phyloP scores from a whole-genome alignment of 371 early-diverging fungal genomes.

The Astathelohania contejeani region DNA sequence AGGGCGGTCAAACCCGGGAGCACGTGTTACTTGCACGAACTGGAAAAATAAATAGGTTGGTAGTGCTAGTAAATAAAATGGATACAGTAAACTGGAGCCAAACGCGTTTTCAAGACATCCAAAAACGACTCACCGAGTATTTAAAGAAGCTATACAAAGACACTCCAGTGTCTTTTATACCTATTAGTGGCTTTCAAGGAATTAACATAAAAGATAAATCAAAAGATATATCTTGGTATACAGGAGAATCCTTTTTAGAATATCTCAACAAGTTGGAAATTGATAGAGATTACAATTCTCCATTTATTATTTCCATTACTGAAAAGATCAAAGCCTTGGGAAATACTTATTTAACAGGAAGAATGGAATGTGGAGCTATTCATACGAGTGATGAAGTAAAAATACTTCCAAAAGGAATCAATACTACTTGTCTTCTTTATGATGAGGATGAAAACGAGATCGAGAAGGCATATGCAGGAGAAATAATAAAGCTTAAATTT shows the following conservation, averaged over 20 bases:
- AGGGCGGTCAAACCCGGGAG: constrained; percentile 95
- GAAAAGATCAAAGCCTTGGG: constrained; percentile 44
- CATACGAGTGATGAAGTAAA: constrained; percentile 9
- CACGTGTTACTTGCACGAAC: constrained; percentile 77
- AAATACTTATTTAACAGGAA: constrained; percentile 18
- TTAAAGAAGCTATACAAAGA: constrained; percentile 24
- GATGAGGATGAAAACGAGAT: constrained; percentile 51
- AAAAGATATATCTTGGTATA: constrained; percentile 35
- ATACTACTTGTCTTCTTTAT: constrained; percentile 20
- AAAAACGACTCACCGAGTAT: constrained; percentile 23
- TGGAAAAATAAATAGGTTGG: constrained; percentile 29
- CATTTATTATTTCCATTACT: constrained; percentile 20
- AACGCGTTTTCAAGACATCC: constrained; percentile 40
- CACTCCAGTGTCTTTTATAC: constrained; percentile 34
- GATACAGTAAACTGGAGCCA: constrained; percentile 45
- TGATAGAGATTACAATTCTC: constrained; percentile 3
- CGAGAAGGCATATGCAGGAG: constrained; percentile 39
- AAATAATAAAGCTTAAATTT: constrained; percentile 45
- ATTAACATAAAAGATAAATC: constrained; percentile 31
- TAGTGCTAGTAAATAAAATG: constrained; percentile 53
- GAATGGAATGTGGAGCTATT: constrained; percentile 38
- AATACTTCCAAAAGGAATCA: constrained; percentile 31
- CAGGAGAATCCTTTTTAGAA: constrained; percentile 46
- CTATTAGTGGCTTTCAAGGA: constrained; percentile 50
- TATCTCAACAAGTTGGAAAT: constrained; percentile 35